Evolutionary conservation across 176 grass and related monocot genomes (phyloP), one percentile per base, ranked within the genome.

Genomic region (Triticum turgidum): DNA sequence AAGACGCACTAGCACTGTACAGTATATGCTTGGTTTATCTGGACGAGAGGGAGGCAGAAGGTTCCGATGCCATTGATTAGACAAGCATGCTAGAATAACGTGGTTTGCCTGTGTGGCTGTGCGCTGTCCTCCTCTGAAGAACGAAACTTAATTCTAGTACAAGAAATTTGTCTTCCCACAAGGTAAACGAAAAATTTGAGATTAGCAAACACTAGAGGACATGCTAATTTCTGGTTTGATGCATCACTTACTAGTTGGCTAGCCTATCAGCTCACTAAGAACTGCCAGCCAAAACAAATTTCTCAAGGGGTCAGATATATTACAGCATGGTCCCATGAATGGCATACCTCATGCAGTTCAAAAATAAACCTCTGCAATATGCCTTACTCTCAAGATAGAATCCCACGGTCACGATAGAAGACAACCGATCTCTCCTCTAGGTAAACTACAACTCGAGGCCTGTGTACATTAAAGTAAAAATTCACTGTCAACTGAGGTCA

Each of bases 261-360:
- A 74, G 71, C 14, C 29, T 77, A 77, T 54, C 47, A 76, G 20
- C 47, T 77, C 49, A 21, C 47, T 77, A 21, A 32, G 49, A 77
- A 77, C 4, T 56, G 20, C 29, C 27, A 56, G 49, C 11, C 29
- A 9, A 29, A 77, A 77, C 74, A 77, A 77, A 33, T 77, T 34
- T 77, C 29, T 24, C 45, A 56, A 34, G 74, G 51, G 29, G 47
- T 33, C 15, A 32, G 52, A 77, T 32, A 56, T 77, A 56, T 33
- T 54, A 54, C 74, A 77, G 47, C 74, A 77, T 11, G 47, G 29
- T 49, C 74, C 73, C 45, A 76, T 54, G 44, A 76, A 54, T 76
- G 73, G 47, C 25, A 52, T 14, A 52, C 20, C 18, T 59, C 18
- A 54, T 76, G 73, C 25, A 54, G 45, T 52, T 52, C 14, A 32